Conservation (phyloP, 495 filamentous ascomycete species). For the Aspergillus saccharolyticus region DNA sequence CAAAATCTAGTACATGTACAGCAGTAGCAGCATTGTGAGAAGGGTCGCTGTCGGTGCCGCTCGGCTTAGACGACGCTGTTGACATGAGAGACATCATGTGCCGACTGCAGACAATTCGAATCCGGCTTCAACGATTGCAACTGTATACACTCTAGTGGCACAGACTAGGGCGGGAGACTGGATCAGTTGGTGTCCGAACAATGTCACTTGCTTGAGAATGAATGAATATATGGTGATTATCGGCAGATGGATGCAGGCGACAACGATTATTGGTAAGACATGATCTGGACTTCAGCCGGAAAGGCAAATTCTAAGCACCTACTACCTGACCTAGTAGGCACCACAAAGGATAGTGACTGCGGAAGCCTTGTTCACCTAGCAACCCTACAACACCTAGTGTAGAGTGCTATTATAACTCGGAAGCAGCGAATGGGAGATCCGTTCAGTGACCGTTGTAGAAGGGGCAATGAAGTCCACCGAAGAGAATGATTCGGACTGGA, state of each 20-base stretch:
- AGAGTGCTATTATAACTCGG: no score
- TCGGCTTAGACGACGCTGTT: conserved; percentile 20
- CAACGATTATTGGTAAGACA: background rate
- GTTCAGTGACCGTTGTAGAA: no score
- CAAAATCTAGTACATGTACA: conserved; percentile 20
- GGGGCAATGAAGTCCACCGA: no score
- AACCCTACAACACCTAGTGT: no score
- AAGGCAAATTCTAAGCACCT: no score
- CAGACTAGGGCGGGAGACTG: background rate
- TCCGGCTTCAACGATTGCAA: background rate
- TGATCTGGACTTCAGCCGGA: background rate
- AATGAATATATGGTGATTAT: background rate
- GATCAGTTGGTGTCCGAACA: conserved; percentile 5
- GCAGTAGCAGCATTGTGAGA: conserved; percentile 14
- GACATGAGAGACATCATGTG: conserved; percentile 28
- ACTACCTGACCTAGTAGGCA: no score
- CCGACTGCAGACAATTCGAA: conserved; percentile 2
- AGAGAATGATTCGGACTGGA: no score
- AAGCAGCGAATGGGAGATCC: no score
- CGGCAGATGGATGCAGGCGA: background rate
- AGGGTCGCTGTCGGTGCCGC: conserved; percentile 20
- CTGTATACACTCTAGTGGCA: background rate
- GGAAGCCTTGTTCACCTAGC: no score
- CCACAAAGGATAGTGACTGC: no score
- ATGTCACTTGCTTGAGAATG: background rate